Conservation (phyloP, 2,329 filamentous ascomycete species). For the Beauveria bassiana region DNA sequence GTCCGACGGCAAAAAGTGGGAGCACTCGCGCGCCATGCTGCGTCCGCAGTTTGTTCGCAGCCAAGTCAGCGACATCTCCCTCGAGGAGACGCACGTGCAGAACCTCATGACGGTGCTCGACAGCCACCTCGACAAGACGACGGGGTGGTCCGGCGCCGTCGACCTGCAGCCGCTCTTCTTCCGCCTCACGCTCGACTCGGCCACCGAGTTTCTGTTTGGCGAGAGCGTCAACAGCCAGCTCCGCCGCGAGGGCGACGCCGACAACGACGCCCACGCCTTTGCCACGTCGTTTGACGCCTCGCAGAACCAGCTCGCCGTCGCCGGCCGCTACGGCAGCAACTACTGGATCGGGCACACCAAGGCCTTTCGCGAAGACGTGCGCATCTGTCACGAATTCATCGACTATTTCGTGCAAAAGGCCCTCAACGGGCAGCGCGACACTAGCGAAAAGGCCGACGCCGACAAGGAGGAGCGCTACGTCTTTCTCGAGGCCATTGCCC, state of each 20-base stretch:
- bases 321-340: constrained; percentile 38
- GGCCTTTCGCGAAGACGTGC: constrained; percentile 56
- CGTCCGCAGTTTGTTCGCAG: constrained; percentile 33
- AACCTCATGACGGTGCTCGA: constrained; percentile 21
- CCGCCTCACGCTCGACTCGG: constrained; percentile 39
- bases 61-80: constrained; percentile 35
- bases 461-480: constrained; percentile 19
- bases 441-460: constrained; percentile 18
- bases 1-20: constrained; percentile 28
- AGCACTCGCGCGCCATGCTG: constrained; percentile 29
- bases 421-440: constrained; percentile 22
- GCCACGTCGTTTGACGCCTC: constrained; percentile 26
- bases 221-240: constrained; percentile 38
- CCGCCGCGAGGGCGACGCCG: constrained; percentile 10
- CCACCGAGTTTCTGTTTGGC: constrained; percentile 54
- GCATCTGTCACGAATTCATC: constrained; percentile 61
- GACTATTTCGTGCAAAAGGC: constrained; percentile 56
- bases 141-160: constrained; percentile 25
- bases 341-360: constrained; percentile 41
- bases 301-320: constrained; percentile 40
- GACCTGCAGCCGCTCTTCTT: constrained; percentile 42
- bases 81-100: constrained; percentile 32
- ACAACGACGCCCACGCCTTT: constrained; percentile 18
- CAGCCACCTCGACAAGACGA: constrained; percentile 20
- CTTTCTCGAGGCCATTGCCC: constrained; percentile 24